Evolutionary conservation across 2,329 filamentous ascomycete genomes (phyloP), one percentile per base, ranked within the genome.

Genomic region (Spiromastix sp.): DNA sequence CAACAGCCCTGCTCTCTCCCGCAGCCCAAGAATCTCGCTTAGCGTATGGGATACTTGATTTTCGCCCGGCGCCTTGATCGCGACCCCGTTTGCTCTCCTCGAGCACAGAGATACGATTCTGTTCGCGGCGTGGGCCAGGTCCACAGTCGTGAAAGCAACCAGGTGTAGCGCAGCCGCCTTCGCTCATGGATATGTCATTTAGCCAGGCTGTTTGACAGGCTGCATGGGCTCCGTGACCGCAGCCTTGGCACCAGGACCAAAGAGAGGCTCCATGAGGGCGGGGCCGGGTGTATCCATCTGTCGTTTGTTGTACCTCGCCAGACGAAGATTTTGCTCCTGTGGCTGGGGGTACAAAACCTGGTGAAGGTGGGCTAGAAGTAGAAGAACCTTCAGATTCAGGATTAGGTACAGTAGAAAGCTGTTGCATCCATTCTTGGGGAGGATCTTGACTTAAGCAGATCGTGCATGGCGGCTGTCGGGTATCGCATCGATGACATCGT

Each of bases 61-160:
- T 56, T 31, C 54, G 54, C 27, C 53, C 51, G 5, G 50, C 47
- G 10, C 50, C 50, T 36, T 52, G 53, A 24, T 51, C 49, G 36
- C 38, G 44, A 34, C 32, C 45, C 30, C 54, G 50, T 41, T 56
- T 54, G 22, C 50, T 50, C 40, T 60, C 51, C 20, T 52, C 45
- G 17, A 50, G 47, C 19, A 54, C 34, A 24, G 50, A 36, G 30
- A 51, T 45, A 20, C 62, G 56, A 37, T 63, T 57, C 21, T 55
- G 42, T 30, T 66, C 56, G 27, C 65, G 56, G 33, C 62, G 56
- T 4, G 59, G 59, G 9, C 72, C 71, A 2, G 65, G 62, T 2
- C 67, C 67, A 44, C 74, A 79, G 47, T 76, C 72, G 46, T 75
- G 76, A 35, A 69, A 56, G 51, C 75, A 79, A 12, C 72, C 74